Conservation (phyloP, 169 alveolate species). For the Blepharisma undulans region DNA sequence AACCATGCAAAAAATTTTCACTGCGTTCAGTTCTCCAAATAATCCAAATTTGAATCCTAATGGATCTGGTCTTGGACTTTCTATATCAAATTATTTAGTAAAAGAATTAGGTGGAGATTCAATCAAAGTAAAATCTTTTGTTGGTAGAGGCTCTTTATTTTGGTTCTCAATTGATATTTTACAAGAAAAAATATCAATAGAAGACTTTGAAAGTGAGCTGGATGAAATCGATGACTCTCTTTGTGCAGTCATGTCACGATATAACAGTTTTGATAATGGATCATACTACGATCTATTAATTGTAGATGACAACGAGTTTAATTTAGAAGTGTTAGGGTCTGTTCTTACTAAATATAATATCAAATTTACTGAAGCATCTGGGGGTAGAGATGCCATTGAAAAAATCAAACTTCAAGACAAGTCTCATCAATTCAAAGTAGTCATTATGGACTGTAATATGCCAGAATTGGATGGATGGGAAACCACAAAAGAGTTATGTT, state of each 20-base stretch:
- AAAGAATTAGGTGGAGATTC: slow-evolving; percentile 24
- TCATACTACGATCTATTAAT: background rate
- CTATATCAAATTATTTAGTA: background rate
- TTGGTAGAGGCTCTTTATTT: slow-evolving; percentile 31
- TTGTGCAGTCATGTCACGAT: background rate
- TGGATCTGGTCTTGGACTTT: slow-evolving; percentile 23
- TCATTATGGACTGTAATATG: slow-evolving; percentile 18
- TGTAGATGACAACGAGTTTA: slow-evolving; percentile 6
- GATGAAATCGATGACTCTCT: background rate
- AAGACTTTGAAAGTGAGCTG: background rate
- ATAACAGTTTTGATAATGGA: background rate
- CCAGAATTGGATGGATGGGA: background rate
- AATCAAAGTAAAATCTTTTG: background rate
- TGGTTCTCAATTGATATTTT: background rate
- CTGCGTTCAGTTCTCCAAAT: background rate
- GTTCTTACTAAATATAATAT: background rate
- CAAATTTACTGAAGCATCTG: background rate
- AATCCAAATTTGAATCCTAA: background rate
- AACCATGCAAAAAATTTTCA: background rate
- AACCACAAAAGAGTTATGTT: background rate
- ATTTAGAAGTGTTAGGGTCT: background rate
- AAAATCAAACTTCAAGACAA: background rate
- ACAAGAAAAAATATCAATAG: background rate
- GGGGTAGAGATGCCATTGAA: background rate
- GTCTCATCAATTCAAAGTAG: background rate